These are phyloP conservation scores for Francoa sonchifolia DNA, from an alignment of 441 rosid genomes.

Conservation along the genomic window DNA sequence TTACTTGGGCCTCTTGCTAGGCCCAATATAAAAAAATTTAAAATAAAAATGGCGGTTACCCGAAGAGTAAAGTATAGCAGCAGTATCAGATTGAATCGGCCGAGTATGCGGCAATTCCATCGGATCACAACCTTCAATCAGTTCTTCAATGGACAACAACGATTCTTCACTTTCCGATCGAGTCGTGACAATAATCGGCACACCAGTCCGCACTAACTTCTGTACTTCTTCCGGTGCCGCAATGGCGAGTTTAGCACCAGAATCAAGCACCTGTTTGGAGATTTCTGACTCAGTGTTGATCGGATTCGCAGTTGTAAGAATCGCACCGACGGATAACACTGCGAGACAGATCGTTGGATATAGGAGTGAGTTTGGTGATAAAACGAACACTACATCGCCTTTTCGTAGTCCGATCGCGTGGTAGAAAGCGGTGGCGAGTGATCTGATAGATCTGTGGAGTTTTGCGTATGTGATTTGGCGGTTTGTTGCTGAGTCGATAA, in stretches of 20 bases:
- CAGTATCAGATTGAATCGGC: conserved; percentile 34
- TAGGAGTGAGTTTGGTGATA: conserved; percentile 46
- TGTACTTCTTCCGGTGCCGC: conserved; percentile 35
- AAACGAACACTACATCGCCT: conserved; percentile 43
- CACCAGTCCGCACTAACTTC: conserved; percentile 23
- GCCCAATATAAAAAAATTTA: too few relatives aligned
- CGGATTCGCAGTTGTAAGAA: conserved; percentile 49
- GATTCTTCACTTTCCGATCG: conserved; percentile 6
- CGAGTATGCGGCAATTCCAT: conserved; percentile 14
- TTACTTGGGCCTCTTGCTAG: too few relatives aligned
- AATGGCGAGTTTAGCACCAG: conserved; percentile 38
- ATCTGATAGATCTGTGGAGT: conserved; percentile 28
- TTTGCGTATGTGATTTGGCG: conserved; percentile 25
- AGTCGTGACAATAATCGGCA: conserved; percentile 25
- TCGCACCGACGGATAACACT: conserved; percentile 41
- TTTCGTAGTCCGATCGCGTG: conserved; percentile 32
- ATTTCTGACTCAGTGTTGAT: conserved; percentile 39
- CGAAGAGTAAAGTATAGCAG: conserved; percentile 57
- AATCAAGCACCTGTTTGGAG: conserved; percentile 37
- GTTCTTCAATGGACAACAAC: conserved; percentile 27
- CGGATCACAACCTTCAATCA: conserved; percentile 35
- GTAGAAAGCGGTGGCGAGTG: conserved; percentile 35
- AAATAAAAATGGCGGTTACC: conserved; percentile 20
- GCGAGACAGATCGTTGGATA: conserved; percentile 44
- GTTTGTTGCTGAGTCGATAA: conserved; percentile 28